Conservation (phyloP, 306 rosid species). For the Echinosophora koreensis region DNA sequence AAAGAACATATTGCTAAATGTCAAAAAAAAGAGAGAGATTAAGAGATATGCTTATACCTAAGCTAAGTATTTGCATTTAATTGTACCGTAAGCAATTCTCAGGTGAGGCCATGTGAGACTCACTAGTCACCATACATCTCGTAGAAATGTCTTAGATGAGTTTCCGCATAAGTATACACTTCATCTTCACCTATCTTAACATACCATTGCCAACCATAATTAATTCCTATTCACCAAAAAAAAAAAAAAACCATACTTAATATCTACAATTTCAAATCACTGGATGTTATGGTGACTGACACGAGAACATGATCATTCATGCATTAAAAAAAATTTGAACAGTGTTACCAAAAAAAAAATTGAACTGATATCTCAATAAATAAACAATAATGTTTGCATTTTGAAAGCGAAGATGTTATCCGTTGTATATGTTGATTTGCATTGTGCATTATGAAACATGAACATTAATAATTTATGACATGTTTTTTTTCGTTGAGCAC, state of each 20-base stretch:
- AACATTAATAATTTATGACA: slow-evolving; percentile 13
- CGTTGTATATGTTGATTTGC: slow-evolving; percentile 33
- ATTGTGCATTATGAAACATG: slow-evolving; percentile 40
- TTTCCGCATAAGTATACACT: neutral
- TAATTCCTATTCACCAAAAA: too few species aligned
- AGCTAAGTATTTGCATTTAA: neutral
- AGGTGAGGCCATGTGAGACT: neutral
- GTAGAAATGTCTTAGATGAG: neutral
- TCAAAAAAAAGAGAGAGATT: neutral
- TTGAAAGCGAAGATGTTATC: slow-evolving; percentile 29
- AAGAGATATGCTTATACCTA: neutral
- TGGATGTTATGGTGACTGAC: slow-evolving; percentile 45
- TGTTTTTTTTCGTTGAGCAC: slow-evolving; percentile 26
- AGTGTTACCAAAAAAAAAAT: neutral
- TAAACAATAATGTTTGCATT: slow-evolving; percentile 28
- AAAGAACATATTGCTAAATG: neutral
- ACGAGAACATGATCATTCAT: slow-evolving; percentile 32
- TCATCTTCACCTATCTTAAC: slow-evolving; percentile 31
- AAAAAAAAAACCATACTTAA: too few species aligned
- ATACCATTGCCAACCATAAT: slow-evolving; percentile 2
- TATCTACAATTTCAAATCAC: slow-evolving; percentile 46
- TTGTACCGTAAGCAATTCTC: neutral
- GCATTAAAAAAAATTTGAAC: slow-evolving; percentile 9
- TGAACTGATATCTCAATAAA: slow-evolving; percentile 7
- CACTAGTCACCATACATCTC: neutral